Evolutionary conservation across 1,139 yeast species (phyloP).

Genomic region (Pichia sp.): DNA sequence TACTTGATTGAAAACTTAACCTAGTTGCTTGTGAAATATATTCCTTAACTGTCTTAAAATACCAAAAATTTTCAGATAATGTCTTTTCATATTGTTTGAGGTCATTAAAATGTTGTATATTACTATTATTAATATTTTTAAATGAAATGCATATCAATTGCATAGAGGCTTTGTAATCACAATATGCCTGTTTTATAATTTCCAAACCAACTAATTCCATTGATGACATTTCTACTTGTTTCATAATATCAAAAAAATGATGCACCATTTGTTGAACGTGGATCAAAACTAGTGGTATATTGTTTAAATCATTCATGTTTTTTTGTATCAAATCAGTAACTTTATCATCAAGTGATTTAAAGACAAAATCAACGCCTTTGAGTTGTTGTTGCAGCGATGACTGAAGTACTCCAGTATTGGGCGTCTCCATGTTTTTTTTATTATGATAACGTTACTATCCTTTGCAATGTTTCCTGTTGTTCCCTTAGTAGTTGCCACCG

Average conservation of each 20-base stretch:
- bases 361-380: constrained; percentile 6
- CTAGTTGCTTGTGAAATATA: constrained; percentile 6
- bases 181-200: constrained; percentile 7
- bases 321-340: constrained; percentile 1
- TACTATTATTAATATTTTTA: neutral
- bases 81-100: constrained; percentile 1
- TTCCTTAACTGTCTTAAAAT: constrained; percentile 9
- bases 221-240: neutral
- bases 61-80: constrained; percentile 4
- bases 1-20: constrained; percentile 4
- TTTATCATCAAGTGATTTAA: constrained; percentile 6
- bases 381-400: constrained; percentile 7
- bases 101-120: neutral
- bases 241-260: neutral
- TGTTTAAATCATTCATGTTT: constrained; percentile 1
- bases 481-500: constrained; percentile 3
- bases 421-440: constrained; percentile 5
- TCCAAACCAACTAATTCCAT: constrained; percentile 8
- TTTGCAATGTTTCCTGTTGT: neutral
- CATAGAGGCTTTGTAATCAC: constrained; percentile 4
- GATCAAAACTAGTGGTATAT: neutral
- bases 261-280: constrained; percentile 1
- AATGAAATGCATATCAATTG: constrained; percentile 3
- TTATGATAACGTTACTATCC: neutral
- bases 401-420: constrained; percentile 8